Evolutionary conservation across 805 yeast genomes (phyloP), one percentile per base, ranked within the genome.

Genomic region (Saturnispora ahearnii): DNA sequence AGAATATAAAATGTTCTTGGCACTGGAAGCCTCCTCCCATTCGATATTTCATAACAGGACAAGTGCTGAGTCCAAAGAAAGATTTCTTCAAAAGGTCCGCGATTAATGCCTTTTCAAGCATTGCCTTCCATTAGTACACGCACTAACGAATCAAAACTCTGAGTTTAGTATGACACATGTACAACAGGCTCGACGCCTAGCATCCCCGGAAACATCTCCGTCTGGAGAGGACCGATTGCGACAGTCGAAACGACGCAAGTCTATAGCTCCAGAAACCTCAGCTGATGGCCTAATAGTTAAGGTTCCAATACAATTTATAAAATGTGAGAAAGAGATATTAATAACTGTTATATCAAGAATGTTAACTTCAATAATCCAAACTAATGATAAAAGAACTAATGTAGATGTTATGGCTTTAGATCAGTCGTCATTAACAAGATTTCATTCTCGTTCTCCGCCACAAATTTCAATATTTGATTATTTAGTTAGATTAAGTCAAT

Each of bases 371-470:
- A 73, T 91, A 24, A 87, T 90, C 12, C 65, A 71, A 24, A 73
- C 87, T 32, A 91, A 91, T 63, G 98, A 91, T 66, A 46, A 52
- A 36, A 56, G 59, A 40, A 52, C 64, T 4, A 51, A 55, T 12
- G 69, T 70, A 18, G 60, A 59, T 46, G 60, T 62, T 15, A 55
- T 60, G 32, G 54, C 62, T 28, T 60, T 73, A 4, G 62, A 65
- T 15, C 63, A 71, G 11, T 59, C 65, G 15, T 66, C 70, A 41
- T 73, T 93, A 47, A 91, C 99, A 1, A 71, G 98, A 55, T 91
- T 91, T 64, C 99, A 91, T 64, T 89, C 97, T 4, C 74, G 97
- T 54, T 82, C 91, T 0, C 96, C 97, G 3, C 98, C 99, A 0
- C 77, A 77, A 15, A 91, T 91, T 41, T 83, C 96, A 5, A 79